Evolutionary conservation across 2,329 filamentous ascomycete genomes (phyloP), one percentile per base, ranked within the genome.

Genomic region (Botryosphaeria dothidea): DNA sequence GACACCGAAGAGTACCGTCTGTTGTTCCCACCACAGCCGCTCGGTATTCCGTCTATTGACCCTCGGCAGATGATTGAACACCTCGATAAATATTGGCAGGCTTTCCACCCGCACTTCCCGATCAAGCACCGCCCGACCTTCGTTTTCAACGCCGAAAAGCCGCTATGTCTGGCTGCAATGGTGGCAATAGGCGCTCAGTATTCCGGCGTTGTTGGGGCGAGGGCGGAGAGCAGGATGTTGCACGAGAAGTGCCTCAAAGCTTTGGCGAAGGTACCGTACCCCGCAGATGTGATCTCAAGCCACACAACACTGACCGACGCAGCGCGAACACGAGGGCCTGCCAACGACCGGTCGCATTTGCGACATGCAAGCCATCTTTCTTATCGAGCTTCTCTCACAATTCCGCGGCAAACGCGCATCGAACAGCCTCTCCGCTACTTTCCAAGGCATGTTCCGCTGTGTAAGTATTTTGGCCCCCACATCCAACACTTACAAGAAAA

Each of bases 81-180:
- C 74, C 73, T 82, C 67, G 73, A 78, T 66, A 75, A 77, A 69
- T 83, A 78, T 73, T 82, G 80, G 80, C 76, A 73, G 67, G 72
- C 74, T 68, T 77, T 81, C 69, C 79, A 82, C 72, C 77, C 80
- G 68, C 68, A 74, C 68, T 81, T 78, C 72, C 79, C 81, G 65
- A 65, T 82, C 65, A 66, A 82, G 66, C 79, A 82, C 73, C 76
- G 72, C 70, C 71, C 76, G 70, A 76, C 78, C 56, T 78, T 78
- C 73, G 68, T 72, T 61, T 49, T 73, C 66, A 61, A 74, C 65
- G 69, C 66, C 51, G 68, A 71, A n/a, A 74, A 78, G n/a, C 80
- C 80, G 13, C 74, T 83, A 69, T 73, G 82, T n/a, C 73, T 71
- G 46, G 78, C 79, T 25, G 75, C 79, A n/a, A 79, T 82, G 71